phyloP scores from a whole-genome alignment of 2,329 filamentous ascomycete genomes.

The Aspergillus amoenus region DNA sequence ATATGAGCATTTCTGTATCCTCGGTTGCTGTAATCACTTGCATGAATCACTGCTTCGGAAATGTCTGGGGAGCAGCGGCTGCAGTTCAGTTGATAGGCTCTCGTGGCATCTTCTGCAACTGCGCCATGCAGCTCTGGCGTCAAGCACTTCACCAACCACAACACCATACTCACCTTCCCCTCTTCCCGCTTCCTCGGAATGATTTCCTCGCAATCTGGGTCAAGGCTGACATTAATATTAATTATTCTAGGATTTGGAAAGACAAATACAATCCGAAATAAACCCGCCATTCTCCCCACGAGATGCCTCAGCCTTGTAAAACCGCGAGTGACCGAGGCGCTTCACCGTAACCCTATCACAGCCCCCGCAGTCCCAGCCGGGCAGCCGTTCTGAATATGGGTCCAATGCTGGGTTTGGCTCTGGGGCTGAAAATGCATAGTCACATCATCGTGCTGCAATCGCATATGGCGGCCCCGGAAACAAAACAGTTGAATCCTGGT shows the following conservation, averaged over 20 bases:
- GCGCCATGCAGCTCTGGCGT: constrained; percentile 16
- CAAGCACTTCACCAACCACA: constrained; percentile 21
- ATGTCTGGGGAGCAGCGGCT: constrained; percentile 12
- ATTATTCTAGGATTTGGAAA: constrained; percentile 84
- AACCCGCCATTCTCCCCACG: not conserved
- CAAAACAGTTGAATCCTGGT: not conserved
- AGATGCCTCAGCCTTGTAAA: not conserved
- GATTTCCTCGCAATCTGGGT: not conserved
- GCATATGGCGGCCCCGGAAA: constrained; percentile 10
- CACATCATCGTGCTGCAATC: not conserved
- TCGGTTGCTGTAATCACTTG: constrained; percentile 13
- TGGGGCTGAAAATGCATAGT: constrained; percentile 13
- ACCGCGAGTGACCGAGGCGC: not conserved
- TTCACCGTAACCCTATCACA: not conserved
- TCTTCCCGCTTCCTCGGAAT: not conserved
- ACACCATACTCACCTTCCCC: constrained; percentile 5
- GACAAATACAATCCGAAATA: constrained; percentile 74
- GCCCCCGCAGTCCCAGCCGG: not conserved
- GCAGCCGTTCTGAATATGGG: not conserved
- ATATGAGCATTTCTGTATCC: constrained; percentile 1
- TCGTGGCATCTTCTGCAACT: constrained; percentile 14
- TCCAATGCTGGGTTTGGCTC: constrained; percentile 1
- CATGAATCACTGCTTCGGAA: constrained; percentile 12
- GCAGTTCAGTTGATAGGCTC: constrained; percentile 23
- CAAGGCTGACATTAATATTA: constrained; percentile 22